Conservation (phyloP, 169 alveolate species). For the Babesia caballi region DNA sequence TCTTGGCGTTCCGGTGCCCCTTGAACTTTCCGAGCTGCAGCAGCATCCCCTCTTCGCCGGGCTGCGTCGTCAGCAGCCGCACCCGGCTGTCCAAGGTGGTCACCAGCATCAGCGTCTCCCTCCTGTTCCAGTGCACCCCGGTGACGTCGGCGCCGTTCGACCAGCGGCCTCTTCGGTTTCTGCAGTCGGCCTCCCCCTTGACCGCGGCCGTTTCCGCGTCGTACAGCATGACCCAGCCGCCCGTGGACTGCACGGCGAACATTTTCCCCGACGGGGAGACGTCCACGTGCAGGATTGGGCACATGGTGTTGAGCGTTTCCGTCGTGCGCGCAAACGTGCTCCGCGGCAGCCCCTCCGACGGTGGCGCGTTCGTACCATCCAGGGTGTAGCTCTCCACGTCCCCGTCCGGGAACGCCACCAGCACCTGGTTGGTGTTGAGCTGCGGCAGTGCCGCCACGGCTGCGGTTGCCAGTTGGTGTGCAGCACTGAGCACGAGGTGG, state of each 20-base stretch:
- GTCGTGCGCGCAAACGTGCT: background rate
- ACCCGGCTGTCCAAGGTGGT: conserved; percentile 52
- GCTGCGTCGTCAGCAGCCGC: conserved; percentile 18
- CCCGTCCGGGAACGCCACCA: conserved; percentile 29
- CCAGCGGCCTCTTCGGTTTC: conserved; percentile 21
- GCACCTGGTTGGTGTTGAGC: background rate
- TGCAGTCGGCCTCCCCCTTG: conserved; percentile 33
- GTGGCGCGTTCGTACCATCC: background rate
- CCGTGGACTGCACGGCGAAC: conserved; percentile 16
- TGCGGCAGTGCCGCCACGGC: conserved; percentile 1
- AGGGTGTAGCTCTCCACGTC: conserved; percentile 12
- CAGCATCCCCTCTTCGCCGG: conserved; percentile 5
- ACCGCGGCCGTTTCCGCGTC: background rate
- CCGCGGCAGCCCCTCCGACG: background rate
- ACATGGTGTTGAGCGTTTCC: background rate
- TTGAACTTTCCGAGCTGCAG: conserved; percentile 39
- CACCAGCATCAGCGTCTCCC: conserved; percentile 32
- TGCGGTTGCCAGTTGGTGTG: background rate
- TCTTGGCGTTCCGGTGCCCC: conserved; percentile 22
- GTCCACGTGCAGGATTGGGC: background rate
- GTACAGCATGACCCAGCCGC: conserved; percentile 36
- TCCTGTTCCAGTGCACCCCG: conserved; percentile 46
- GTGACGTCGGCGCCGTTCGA: conserved; percentile 26
- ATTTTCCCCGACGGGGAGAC: conserved; percentile 40
- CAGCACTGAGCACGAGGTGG: background rate